Base-by-base conservation (phyloP, 495 filamentous ascomycete genomes). In the Sabuloglossum arenarium region DNA sequence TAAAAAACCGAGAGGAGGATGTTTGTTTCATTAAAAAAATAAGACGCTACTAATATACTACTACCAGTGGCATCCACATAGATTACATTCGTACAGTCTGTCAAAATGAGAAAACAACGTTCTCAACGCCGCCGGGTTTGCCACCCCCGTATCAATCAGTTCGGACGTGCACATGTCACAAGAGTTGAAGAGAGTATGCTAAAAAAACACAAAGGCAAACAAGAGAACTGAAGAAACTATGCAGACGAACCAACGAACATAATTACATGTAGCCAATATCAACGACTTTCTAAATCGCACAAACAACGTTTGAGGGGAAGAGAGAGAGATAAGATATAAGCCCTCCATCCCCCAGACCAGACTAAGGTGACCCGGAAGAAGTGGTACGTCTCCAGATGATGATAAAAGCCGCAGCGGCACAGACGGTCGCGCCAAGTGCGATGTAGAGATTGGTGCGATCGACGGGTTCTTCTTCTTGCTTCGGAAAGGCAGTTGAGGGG, bases 381-480 rank as follows among this genome's bases (percentile, higher is more conserved):
- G 55, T 56, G 9, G 55, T 59, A 61, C 74, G 65, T 55, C 71
- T 77, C 80, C 80, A 84, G 34, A 84, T 88, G 73, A 87, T 82
- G 25, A 84, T 80, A 3, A 82, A 81, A 6, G 86, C 86, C n/a
- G 85, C 78, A 19, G 79, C 82, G 3, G 86, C 88, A 60, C 85
- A 89, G 14, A 82, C 76, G 16, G 84, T 81, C 9, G 85, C 87
- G 3, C 84, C 86, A 0, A 94, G 67, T 1, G 86, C 88, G 64
- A 96, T 80, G 61, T 91, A 94, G 64, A 93, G 71, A 53, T 81
- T 79, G 59, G 86, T 86, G 63, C 85, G 76, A 66, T 96, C 90
- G 9, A 79, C 75, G 23, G 82, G 76, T 60, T 87, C 86, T 55
- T 90, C 86, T 51, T 97, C 81, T 27, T 72, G 84, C 65, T 85